These are phyloP conservation scores for Aechmea fasciata DNA, from an alignment of 176 grass and related monocot genomes.

Conservation along the genomic window DNA sequence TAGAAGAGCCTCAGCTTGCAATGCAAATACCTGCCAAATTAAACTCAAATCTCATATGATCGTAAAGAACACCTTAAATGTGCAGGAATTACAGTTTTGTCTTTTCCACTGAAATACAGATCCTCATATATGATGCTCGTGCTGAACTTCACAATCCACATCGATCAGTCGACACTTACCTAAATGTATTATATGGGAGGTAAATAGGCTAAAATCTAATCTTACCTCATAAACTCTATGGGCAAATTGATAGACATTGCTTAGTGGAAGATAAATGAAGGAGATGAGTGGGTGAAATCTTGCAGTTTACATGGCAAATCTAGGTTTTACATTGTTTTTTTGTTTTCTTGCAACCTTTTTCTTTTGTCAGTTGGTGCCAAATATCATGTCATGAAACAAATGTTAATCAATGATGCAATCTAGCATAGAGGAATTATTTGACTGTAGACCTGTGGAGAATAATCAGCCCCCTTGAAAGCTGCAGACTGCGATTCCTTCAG, in stretches of 20 bases:
- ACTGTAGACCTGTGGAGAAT: slow-evolving; percentile 47
- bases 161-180: no score
- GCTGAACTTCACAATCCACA: no score
- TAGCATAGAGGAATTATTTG: not conserved
- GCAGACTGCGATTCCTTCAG: slow-evolving; percentile 68
- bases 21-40: slow-evolving; percentile 41
- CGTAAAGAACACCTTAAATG: not conserved
- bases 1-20: slow-evolving; percentile 80
- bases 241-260: no score
- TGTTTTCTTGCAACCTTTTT: no score
- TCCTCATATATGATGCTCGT: not conserved
- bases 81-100: not conserved
- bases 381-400: not conserved
- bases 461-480: slow-evolving; percentile 58
- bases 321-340: no score
- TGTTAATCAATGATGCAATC: not conserved
- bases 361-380: not conserved
- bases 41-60: no score
- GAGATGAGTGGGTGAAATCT: no score
- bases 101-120: not conserved
- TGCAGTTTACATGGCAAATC: no score
- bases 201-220: no score
- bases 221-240: no score
- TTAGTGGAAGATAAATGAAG: no score
- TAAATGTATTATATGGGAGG: no score